Evolutionary conservation across 2,329 filamentous ascomycete genomes (phyloP).

Genomic region (Drechslera avenae): DNA sequence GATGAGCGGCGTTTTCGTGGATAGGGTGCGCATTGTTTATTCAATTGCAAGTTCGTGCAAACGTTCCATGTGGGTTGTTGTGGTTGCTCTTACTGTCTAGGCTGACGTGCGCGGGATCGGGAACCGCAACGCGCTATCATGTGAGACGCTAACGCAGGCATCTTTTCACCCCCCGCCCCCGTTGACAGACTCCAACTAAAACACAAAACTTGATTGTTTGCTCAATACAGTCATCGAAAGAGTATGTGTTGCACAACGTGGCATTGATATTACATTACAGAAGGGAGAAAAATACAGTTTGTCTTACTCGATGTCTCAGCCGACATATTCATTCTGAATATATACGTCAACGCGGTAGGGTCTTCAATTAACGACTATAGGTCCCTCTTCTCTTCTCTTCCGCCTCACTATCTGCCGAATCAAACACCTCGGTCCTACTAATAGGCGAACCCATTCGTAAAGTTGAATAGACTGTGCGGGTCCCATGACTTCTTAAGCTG

Average conservation of each 20-base stretch:
- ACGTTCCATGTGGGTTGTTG: not conserved
- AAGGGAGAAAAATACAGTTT: no score
- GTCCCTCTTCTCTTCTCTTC: no score
- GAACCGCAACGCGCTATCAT: conserved; percentile 13
- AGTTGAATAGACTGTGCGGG: conserved; percentile 3
- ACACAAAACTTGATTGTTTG: no score
- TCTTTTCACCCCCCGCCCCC: not conserved
- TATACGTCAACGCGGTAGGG: no score
- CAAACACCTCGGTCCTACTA: not conserved
- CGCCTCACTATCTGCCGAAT: no score
- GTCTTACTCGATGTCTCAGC: no score
- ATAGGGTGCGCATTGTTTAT: conserved; percentile 1
- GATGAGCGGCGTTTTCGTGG: not conserved
- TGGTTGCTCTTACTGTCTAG: not conserved
- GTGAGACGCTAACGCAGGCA: conserved; percentile 9
- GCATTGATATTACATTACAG: no score
- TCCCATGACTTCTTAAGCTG: conserved; percentile 1
- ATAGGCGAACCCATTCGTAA: conserved; percentile 2
- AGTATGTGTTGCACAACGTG: no score
- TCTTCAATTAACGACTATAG: no score
- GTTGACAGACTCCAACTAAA: no score
- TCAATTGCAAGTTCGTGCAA: not conserved
- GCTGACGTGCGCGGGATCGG: conserved; percentile 4
- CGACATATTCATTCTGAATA: no score
- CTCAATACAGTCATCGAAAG: no score